Percentiles rank a stretch among this genome's conserved stretches.
Evolutionary conservation across 768 basidiomycete genomes (phyloP).

Genomic region (Lentinula aciculospora): DNA sequence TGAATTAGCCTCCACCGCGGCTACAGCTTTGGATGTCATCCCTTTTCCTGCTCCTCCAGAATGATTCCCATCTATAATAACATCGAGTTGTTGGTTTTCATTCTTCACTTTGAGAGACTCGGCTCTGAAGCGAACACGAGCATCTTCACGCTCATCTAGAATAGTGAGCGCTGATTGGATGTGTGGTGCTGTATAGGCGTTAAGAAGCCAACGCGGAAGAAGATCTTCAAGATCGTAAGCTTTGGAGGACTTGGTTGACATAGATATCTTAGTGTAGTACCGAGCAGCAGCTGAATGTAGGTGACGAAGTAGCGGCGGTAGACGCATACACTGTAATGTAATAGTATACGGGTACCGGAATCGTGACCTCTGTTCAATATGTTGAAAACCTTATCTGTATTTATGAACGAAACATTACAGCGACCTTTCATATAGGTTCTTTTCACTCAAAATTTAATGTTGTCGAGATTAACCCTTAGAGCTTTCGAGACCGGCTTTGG

Average conservation of each 20-base stretch:
- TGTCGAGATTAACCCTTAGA: no score
- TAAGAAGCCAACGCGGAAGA: background rate
- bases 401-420: no score
- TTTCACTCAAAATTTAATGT: no score
- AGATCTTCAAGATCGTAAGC: background rate
- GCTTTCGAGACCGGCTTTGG: no score
- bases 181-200: background rate
- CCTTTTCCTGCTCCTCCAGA: background rate
- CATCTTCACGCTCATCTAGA: slow-evolving; percentile 1
- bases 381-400: no score
- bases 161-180: background rate
- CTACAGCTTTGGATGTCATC: background rate
- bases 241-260: background rate
- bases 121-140: background rate
- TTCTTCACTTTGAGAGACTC: background rate
- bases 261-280: background rate
- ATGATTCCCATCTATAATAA: background rate
- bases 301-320: background rate
- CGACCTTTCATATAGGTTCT: no score
- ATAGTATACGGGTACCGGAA: no score
- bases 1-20: background rate
- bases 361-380: no score
- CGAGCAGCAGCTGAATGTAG: background rate
- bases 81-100: background rate
- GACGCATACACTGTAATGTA: background rate